Percentiles rank a stretch among this genome's conserved stretches.
Conservation (phyloP, 2,329 filamentous ascomycete species). For the Epichloe festucae region DNA sequence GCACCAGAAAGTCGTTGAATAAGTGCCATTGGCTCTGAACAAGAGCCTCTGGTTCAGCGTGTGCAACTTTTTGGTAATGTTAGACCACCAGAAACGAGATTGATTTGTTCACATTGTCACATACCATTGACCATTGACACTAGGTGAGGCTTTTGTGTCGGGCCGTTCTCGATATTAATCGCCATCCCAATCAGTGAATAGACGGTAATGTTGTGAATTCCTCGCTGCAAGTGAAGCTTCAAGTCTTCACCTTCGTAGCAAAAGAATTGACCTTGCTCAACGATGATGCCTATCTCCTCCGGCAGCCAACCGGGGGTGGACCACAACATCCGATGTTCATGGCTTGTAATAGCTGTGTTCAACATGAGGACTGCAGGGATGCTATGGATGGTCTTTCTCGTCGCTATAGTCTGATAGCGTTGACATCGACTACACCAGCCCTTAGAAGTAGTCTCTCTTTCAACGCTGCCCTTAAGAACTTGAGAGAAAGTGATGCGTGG, state of each 20-base stretch:
- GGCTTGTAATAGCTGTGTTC: slow-evolving; percentile 62
- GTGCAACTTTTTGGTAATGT: slow-evolving; percentile 37
- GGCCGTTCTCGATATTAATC: slow-evolving; percentile 75
- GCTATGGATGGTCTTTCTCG: slow-evolving; percentile 69
- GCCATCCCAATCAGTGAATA: slow-evolving; percentile 88
- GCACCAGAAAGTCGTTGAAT: slow-evolving; percentile 94
- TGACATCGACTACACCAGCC: slow-evolving; percentile 92
- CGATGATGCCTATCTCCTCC: slow-evolving; percentile 83
- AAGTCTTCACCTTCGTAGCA: slow-evolving; percentile 92
- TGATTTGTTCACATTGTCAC: slow-evolving; percentile 7
- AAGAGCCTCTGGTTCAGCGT: slow-evolving; percentile 47
- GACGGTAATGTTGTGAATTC: slow-evolving; percentile 68
- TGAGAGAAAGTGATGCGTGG: slow-evolving; percentile 66
- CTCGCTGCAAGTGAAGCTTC: slow-evolving; percentile 63
- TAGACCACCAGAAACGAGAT: neutral
- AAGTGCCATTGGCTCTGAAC: slow-evolving; percentile 74
- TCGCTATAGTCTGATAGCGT: slow-evolving; percentile 77
- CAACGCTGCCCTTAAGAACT: slow-evolving; percentile 82
- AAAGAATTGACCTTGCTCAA: slow-evolving; percentile 83
- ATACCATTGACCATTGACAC: slow-evolving; percentile 81
- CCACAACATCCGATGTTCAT: slow-evolving; percentile 73
- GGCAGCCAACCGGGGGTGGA: slow-evolving; percentile 82
- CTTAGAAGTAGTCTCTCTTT: slow-evolving; percentile 74
- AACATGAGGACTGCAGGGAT: slow-evolving; percentile 80
- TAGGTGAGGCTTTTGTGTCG: slow-evolving; percentile 78